A percentile compares a stretch with the other conserved stretches of the same genome.
These are phyloP conservation scores for Hypoxylon lienhwacheense DNA, from an alignment of 495 filamentous ascomycete genomes.

Conservation along the genomic window DNA sequence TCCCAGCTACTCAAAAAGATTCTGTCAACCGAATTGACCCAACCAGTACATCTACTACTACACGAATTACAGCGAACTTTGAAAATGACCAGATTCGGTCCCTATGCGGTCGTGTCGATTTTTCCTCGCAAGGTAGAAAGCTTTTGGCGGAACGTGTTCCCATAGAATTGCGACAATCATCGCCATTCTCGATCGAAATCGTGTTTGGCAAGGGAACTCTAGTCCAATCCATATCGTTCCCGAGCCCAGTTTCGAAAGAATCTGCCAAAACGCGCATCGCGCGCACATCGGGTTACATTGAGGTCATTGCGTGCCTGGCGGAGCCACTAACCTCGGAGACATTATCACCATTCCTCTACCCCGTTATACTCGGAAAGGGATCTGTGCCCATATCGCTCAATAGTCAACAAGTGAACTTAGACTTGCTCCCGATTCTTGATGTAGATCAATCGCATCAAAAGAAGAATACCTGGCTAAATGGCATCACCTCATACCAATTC, in stretches of 20 bases:
- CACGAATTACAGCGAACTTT: conserved; percentile 19
- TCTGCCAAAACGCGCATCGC: conserved; percentile 45
- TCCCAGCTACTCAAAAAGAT: not conserved
- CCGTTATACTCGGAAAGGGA: conserved; percentile 13
- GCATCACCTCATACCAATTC: conserved; percentile 42
- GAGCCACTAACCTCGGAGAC: conserved; percentile 30
- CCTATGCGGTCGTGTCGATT: conserved; percentile 38
- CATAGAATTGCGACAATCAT: conserved; percentile 36
- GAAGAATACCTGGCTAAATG: conserved; percentile 41
- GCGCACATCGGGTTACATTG: conserved; percentile 51
- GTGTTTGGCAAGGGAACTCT: conserved; percentile 31
- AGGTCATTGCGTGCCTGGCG: conserved; percentile 46
- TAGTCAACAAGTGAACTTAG: conserved; percentile 47
- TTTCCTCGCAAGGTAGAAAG: conserved; percentile 30
- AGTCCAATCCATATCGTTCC: conserved; percentile 40
- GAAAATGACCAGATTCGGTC: conserved; percentile 12
- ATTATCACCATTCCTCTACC: conserved; percentile 38
- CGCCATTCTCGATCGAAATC: conserved; percentile 41
- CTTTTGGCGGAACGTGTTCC: conserved; percentile 38
- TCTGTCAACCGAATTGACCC: not conserved
- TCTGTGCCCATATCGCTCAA: conserved; percentile 41
- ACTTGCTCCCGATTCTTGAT: conserved; percentile 46
- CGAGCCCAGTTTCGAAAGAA: conserved; percentile 44
- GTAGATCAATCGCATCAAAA: conserved; percentile 25
- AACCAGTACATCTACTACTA: not conserved